These are phyloP conservation scores for Solanum ahanhuiri DNA, from an alignment of 257 asterid genomes.

Conservation along the genomic window DNA sequence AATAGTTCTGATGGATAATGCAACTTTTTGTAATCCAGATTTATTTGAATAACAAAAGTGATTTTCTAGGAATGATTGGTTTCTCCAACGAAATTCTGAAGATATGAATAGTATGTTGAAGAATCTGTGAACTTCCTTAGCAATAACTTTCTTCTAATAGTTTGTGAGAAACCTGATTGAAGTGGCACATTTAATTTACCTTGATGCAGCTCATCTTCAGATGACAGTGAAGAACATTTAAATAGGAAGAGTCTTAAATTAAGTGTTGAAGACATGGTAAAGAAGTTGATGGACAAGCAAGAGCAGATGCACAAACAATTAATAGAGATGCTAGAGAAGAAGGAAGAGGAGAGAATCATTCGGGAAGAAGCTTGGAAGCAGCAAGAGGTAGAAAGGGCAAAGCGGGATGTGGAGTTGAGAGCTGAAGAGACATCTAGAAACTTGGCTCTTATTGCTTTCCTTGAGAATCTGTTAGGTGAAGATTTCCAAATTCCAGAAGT, in stretches of 20 bases:
- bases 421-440: conserved; percentile 13
- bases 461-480: conserved; percentile 9
- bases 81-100: background rate
- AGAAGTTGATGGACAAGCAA: conserved; percentile 9
- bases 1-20: background rate
- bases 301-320: conserved; percentile 19
- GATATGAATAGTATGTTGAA: background rate
- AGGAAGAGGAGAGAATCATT: conserved; percentile 12
- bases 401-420: conserved; percentile 7
- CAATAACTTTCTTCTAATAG: background rate
- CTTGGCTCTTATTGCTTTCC: conserved; percentile 8
- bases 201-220: conserved; percentile 15
- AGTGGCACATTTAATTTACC: background rate
- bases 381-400: conserved; percentile 16
- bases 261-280: conserved; percentile 5
- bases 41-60: background rate
- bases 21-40: background rate
- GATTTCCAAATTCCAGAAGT: conserved; percentile 1
- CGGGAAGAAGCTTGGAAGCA: conserved; percentile 19
- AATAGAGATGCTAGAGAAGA: conserved; percentile 11
- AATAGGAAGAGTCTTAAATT: background rate
- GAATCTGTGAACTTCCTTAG: background rate
- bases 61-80: background rate
- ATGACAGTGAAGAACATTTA: conserved; percentile 3
- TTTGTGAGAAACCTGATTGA: background rate